Percentiles rank a stretch among this genome's conserved stretches.
Conservation (phyloP, 805 yeast species). For the Saturnispora bothae region DNA sequence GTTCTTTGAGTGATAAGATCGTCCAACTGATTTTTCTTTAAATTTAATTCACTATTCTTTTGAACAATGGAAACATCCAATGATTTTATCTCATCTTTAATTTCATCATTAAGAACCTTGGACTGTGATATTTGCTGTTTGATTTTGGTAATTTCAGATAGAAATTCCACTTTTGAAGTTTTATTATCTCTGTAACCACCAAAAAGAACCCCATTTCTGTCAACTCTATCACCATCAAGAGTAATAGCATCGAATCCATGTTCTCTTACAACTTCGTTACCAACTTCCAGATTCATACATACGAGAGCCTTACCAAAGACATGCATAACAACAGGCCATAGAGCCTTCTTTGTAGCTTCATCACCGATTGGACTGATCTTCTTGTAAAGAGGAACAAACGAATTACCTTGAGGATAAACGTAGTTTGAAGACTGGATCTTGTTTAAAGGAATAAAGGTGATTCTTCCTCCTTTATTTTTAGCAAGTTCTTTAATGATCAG, state of each 20-base stretch:
- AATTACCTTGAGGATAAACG: conserved; percentile 52
- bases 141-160: conserved; percentile 46
- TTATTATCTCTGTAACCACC: conserved; percentile 79
- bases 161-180: conserved; percentile 59
- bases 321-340: conserved; percentile 61
- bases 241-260: conserved; percentile 70
- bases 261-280: conserved; percentile 53
- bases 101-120: conserved; percentile 29
- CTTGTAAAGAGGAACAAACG: conserved; percentile 67
- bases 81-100: conserved; percentile 29
- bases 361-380: conserved; percentile 33
- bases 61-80: conserved; percentile 44
- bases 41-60: conserved; percentile 34
- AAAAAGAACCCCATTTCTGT: conserved; percentile 69
- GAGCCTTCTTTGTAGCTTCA: conserved; percentile 39
- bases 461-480: conserved; percentile 66
- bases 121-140: conserved; percentile 35
- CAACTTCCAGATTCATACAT: conserved; percentile 55
- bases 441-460: conserved; percentile 85
- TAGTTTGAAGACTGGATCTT: conserved; percentile 38
- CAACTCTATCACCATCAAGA: conserved; percentile 84
- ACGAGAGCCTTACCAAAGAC: conserved; percentile 78
- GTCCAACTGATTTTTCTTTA: conserved; percentile 33
- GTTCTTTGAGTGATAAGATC: conserved; percentile 32
- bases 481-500: conserved; percentile 65